These are phyloP conservation scores for Penicillium sp. DNA, from an alignment of 2,329 filamentous ascomycete species.

Conservation along the genomic window DNA sequence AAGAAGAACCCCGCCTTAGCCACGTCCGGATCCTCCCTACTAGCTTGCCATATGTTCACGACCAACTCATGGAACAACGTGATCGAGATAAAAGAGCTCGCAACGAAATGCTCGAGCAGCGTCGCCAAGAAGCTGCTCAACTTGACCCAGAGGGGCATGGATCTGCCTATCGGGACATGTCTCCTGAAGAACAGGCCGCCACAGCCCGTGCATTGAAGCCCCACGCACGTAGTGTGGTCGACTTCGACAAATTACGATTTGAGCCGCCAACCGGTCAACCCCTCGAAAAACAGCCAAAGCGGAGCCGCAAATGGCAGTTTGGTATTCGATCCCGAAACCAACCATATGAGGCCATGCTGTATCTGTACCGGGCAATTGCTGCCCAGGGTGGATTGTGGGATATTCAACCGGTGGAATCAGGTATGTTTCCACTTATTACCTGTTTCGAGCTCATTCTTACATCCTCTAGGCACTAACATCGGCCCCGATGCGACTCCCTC, in stretches of 20 bases:
- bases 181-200: conserved; percentile 73
- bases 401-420: conserved; percentile 48
- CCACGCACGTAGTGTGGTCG: conserved; percentile 70
- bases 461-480: conserved; percentile 32
- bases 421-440: conserved; percentile 21
- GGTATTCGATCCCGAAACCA: conserved; percentile 93
- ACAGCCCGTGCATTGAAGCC: conserved; percentile 80
- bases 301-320: conserved; percentile 91
- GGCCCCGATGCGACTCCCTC: conserved; percentile 39
- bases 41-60: conserved; percentile 86
- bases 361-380: conserved; percentile 87
- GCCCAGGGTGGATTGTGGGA: conserved; percentile 91
- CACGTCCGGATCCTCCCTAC: conserved; percentile 91
- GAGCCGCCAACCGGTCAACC: conserved; percentile 55
- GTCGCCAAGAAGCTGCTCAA: conserved; percentile 25
- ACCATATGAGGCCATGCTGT: conserved; percentile 89
- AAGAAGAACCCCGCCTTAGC: conserved; percentile 61
- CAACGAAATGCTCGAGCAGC: conserved; percentile 50
- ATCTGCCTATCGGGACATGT: conserved; percentile 30
- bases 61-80: conserved; percentile 74
- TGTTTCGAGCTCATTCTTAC: neutral
- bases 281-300: conserved; percentile 53
- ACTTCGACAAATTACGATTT: conserved; percentile 62
- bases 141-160: conserved; percentile 24
- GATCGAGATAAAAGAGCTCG: conserved; percentile 34